These are phyloP conservation scores for Allium sativum DNA, from an alignment of 106 monocot genomes.

Conservation along the genomic window DNA sequence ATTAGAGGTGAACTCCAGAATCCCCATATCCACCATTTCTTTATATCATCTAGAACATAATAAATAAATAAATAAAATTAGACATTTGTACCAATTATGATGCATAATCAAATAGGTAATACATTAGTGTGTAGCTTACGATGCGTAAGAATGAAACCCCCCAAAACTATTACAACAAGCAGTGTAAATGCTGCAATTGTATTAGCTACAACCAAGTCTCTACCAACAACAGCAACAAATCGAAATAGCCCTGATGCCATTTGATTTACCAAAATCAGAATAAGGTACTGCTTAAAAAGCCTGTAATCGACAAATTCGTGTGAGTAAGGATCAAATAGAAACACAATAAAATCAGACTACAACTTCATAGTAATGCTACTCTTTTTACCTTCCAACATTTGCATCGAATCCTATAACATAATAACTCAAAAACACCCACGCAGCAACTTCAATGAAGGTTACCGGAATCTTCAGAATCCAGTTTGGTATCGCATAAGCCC, in stretches of 20 bases:
- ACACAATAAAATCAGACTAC: background rate
- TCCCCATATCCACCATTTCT: conserved; percentile 3
- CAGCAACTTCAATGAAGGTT: conserved; percentile 23
- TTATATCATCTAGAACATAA: background rate
- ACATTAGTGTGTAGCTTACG: background rate
- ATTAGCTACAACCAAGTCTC: conserved; percentile 27
- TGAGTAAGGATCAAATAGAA: background rate
- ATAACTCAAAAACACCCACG: conserved; percentile 33
- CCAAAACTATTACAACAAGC: conserved; percentile 15
- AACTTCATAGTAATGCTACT: background rate
- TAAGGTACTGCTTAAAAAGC: conserved; percentile 29
- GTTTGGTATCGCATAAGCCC: conserved; percentile 36
- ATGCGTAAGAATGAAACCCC: conserved; percentile 16
- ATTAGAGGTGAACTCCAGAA: conserved; percentile 2
- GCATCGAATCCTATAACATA: conserved; percentile 56
- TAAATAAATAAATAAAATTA: too few relatives aligned
- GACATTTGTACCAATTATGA: too few relatives aligned
- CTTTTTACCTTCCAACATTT: conserved; percentile 27
- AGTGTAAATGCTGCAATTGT: conserved; percentile 18
- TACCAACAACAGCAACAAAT: conserved; percentile 22
- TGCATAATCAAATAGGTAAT: too few relatives aligned
- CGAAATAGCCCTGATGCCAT: conserved; percentile 40
- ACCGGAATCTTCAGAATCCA: conserved; percentile 56
- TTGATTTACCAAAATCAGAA: conserved; percentile 32
- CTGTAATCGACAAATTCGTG: background rate